Evolutionary conservation across 2,329 filamentous ascomycete genomes (phyloP), one percentile per base, ranked within the genome.

Genomic region (Neonectria coccinea): DNA sequence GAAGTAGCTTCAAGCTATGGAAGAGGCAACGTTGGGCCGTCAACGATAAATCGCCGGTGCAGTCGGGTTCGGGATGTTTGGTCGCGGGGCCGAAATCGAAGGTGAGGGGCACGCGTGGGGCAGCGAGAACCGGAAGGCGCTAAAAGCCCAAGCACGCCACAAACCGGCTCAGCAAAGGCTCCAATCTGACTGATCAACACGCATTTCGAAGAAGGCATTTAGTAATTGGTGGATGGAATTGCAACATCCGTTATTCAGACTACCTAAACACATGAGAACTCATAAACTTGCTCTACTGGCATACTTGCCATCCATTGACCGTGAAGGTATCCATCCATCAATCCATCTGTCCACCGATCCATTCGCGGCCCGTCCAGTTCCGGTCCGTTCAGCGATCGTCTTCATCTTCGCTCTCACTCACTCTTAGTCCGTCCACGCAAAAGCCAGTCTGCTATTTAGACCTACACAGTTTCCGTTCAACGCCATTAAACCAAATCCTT

Each of bases 121-220:
- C 70, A 71, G 47, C 60, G 50, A 53, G 42, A 54, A 60, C 31
- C 50, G 42, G 62, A 62, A 33, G 59, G 50, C 57, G 64, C 67
- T 68, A 67, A 71, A 67, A 71, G 65, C 70, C 69, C 69, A 68
- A 74, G 62, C 69, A 66, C 69, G 66, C 66, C 70, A 67, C 63
- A 59, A 56, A 67, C 65, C 68, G 66, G 67, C 29, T 61, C 48
- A 56, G 57, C 58, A 67, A 25, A 45, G 41, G 31, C 16, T 64
- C 68, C 59, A 56, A 54, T 50, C 25, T 42, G n/a, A 59, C 59
- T 66, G 62, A 55, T 67, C 66, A 69, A 14, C 27, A 45, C 16
- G 20, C 9, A 27, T 27, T n/a, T 59, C 48, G 5, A 39, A 3
- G 14, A n/a, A n/a, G 36, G 12, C 7, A 25, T n/a, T n/a, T 52